Conservation (phyloP, 2,329 filamentous ascomycete species). For the Trichoderma guizhouense region DNA sequence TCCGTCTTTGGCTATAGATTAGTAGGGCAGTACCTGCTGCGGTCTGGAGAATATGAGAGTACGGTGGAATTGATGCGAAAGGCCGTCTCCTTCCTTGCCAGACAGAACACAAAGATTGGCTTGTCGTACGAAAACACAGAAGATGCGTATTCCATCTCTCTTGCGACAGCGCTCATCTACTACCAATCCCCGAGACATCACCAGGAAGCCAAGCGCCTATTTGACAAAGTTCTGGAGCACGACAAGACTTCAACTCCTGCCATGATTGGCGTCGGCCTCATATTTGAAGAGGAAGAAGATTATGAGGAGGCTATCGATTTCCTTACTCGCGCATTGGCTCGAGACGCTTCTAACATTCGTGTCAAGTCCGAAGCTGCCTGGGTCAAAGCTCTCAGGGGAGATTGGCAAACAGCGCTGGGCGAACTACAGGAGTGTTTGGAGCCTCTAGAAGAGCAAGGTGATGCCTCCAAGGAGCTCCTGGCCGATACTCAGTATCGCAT, state of each 20-base stretch:
- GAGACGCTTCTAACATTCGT: slow-evolving; percentile 70
- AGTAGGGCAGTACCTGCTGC: slow-evolving; percentile 77
- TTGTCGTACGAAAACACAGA: slow-evolving; percentile 64
- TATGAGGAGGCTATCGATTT: slow-evolving; percentile 80
- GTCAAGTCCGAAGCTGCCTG: slow-evolving; percentile 86
- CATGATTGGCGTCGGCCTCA: slow-evolving; percentile 83
- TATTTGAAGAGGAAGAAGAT: slow-evolving; percentile 90
- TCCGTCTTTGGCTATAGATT: slow-evolving; percentile 82
- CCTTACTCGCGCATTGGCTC: slow-evolving; percentile 68
- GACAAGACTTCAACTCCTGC: slow-evolving; percentile 76
- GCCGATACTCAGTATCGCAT: slow-evolving; percentile 84
- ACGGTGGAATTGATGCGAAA: slow-evolving; percentile 77
- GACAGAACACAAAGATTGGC: slow-evolving; percentile 64
- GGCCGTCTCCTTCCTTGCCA: slow-evolving; percentile 59
- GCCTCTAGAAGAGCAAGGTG: slow-evolving; percentile 59
- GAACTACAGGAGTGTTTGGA: slow-evolving; percentile 70
- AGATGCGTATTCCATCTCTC: slow-evolving; percentile 71
- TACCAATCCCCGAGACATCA: slow-evolving; percentile 90
- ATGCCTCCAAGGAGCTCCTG: slow-evolving; percentile 63
- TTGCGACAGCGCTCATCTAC: slow-evolving; percentile 85
- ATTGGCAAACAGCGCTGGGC: slow-evolving; percentile 63
- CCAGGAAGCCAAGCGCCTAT: slow-evolving; percentile 79
- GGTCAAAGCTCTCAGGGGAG: slow-evolving; percentile 81
- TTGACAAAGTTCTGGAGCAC: slow-evolving; percentile 73
- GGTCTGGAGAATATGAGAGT: slow-evolving; percentile 79